These are phyloP conservation scores for Carex parvula DNA, from an alignment of 176 grass and related monocot species.

Conservation along the genomic window DNA sequence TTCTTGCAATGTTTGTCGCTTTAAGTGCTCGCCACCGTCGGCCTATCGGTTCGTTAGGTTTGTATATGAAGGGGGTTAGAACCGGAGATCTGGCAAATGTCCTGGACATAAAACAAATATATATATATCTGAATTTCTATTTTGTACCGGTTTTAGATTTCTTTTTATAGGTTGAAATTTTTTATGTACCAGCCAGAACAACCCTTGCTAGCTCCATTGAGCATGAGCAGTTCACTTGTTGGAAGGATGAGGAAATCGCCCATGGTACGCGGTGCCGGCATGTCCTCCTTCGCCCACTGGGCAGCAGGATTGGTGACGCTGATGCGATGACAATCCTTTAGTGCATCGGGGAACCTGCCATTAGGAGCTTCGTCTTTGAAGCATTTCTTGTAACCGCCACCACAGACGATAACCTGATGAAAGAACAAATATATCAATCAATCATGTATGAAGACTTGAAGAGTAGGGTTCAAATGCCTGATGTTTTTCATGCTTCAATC, in stretches of 20 bases:
- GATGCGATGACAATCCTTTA: constrained; percentile 58
- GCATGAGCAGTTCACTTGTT: constrained; percentile 65
- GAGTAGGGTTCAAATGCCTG: background rate
- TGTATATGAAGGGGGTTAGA: constrained; percentile 58
- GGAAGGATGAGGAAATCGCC: constrained; percentile 87
- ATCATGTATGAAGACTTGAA: background rate
- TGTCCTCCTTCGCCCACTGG: constrained; percentile 50
- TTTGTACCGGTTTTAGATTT: background rate
- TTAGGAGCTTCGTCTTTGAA: constrained; percentile 47
- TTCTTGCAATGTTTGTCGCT: constrained; percentile 42
- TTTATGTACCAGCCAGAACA: constrained; percentile 50
- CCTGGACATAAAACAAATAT: background rate
- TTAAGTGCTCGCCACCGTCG: constrained; percentile 48
- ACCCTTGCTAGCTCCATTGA: constrained; percentile 60
- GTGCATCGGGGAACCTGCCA: constrained; percentile 34
- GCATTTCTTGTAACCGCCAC: constrained; percentile 46
- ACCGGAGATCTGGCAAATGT: constrained; percentile 45
- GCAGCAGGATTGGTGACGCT: constrained; percentile 37
- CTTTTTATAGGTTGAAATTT: background rate
- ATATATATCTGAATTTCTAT: background rate
- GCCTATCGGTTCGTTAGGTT: constrained; percentile 10
- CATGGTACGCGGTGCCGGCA: constrained; percentile 73
- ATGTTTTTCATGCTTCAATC: no score
- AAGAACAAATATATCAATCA: background rate
- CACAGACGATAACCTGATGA: constrained; percentile 64